Evolutionary conservation across 2,329 filamentous ascomycete species (phyloP), one percentile per base, ranked within the genome.

Genomic region (Aspergillus pseudoglaucus): DNA sequence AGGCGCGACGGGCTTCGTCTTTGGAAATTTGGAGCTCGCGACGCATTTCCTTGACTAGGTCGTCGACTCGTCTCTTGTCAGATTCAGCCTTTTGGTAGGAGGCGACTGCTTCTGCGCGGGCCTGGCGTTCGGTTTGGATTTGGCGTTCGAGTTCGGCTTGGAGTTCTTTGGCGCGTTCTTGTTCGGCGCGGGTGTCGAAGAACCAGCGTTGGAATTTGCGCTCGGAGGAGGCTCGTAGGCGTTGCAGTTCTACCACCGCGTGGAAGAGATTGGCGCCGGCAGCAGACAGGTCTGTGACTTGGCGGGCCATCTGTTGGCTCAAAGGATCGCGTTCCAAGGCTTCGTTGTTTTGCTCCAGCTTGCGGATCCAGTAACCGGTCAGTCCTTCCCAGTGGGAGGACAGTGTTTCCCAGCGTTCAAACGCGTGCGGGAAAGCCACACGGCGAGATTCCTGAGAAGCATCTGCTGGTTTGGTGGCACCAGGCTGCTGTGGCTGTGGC

Each of bases 171-270:
- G 84, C 80, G 23, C 87, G 83, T 71, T 97, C 93, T 55, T 95
- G 82, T 57, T 97, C 90, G 27, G 85, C 80, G 45, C 90, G 80
- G 6, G 90, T 95, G 66, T 98, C 93, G 59, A 95, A 95, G 71
- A 97, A 97, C 93, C 93, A 98, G 44, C 93, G 82, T 70, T 98
- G 93, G 60, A 98, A 98, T 66, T 97, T 97, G 54, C 93, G 84
- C 69, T 98, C 93, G 0, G 91, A 97, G 47, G 90, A 95, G 33
- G 93, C 93, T 39, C 93, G 86, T 22, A 98, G 77, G 25, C 93
- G 84, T 67, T 98, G 93, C 41, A 98, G 75, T 68, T 98, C 93
- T 3, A 98, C 93, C 0, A 98, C 90, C 8, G 93, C 93, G 66
- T 98, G 93, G 67, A 98, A 98, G 0, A 98, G 77, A 59, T 98